Base-by-base conservation (phyloP, 305 asterid species). In the Ilex paraguariensis region DNA sequence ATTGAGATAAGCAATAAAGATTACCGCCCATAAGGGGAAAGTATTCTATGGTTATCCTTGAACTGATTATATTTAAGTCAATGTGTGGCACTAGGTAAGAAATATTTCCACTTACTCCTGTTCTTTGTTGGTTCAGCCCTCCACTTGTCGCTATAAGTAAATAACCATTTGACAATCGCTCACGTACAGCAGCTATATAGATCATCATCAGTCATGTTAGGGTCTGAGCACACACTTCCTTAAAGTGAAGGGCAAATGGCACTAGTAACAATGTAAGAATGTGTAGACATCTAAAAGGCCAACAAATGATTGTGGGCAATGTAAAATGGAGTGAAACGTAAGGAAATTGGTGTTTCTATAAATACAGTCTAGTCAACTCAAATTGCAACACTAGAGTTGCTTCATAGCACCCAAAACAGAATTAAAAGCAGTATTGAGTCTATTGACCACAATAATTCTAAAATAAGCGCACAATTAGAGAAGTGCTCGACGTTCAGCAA, bases 141-240 rank as follows among this genome's bases (percentile, higher is more conserved):
- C 99, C 99, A 74, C 99, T 94, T 55, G 99, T 88, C 33, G 95
- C 99, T 77, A 94, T 94, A 65, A 94, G 98, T 66, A 94, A 79
- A 83, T 94, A 94, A 68, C 99, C 99, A 75, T 85, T 94, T 76
- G 99, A 91, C 66, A 61, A 76, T 31, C 81, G 83, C 74, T 88
- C 95, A 3, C 79, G 87, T 31, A 81, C 93, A 78, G 91, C 82
- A 76, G 88, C 99, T 94, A 72, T 94, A 72, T 62, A 77, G 62
- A 74, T 63, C 75, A 79, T 54, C 68, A 70, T 61, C 46, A 71
- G 65, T 58, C 60, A 69, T 51, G 73, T 77, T 66, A 78, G 66
- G 61, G 70, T 62, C 63, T 7, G 52, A 60, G 44, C 42, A 63
- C 49, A 40, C 60, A 62, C 57, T 65, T 32, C 49, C 63, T 10